Evolutionary conservation across 345 rosid species (phyloP), one percentile per base, ranked within the genome.

Genomic region (Punica granatum): DNA sequence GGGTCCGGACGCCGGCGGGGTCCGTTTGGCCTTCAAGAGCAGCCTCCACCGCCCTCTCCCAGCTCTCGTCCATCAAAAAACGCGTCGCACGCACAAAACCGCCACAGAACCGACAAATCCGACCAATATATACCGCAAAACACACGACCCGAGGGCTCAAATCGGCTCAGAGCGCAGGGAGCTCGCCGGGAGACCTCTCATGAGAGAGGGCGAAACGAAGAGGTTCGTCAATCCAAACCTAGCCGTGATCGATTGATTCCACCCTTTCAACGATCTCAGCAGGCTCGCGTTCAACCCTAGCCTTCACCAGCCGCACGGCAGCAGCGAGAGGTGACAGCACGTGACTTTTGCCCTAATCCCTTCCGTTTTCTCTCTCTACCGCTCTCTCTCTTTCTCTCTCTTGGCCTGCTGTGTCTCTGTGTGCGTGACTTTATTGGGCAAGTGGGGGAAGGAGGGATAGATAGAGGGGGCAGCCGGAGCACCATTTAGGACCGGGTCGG

Each of bases 1-100:
- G 77, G 32, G 73, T 64, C 4, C 85, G 75, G 32, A 71, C 74
- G 56, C 81, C 81, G 1, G 70, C 23, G 21, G 58, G 79, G 71
- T 87, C 90, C 43, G 81, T 66, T 77, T 79, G 80, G 56, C 92
- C 90, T 42, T 74, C 92, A 46, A 87, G 70, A 26, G 90, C 89
- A 65, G 88, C 73, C 76, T 82, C 89, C 68, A 89, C 89, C 44
- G 90, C 90, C 72, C 83, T 69, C 72, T 89, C 88, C 96, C 96
- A 89, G 75, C 84, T 85, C 89, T 89, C 92, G 64, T 85, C 96
- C 96, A 89, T 84, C 73, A 62, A 74, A 70, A 2, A 30, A 2
- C 19, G 33, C 61, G 61, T 56, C 26, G 10, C 18, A 31, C 18
- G 32, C 48, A 41, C 28, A 12, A 37, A 63, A 42, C 66, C 18